Conservation (phyloP, 2,329 filamentous ascomycete species). For the Aspergillus bombycis region DNA sequence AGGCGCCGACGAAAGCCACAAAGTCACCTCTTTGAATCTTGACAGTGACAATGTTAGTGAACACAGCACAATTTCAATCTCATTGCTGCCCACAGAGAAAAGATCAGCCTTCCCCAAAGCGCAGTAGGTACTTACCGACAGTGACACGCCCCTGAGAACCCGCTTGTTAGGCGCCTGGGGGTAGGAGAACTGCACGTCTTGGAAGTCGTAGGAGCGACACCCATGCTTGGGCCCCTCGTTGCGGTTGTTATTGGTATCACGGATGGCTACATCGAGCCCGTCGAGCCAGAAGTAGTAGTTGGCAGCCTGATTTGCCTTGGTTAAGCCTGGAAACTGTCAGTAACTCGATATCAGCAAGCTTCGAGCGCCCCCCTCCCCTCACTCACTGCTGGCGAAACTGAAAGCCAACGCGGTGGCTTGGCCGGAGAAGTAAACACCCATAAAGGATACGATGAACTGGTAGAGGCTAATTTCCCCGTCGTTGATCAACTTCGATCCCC, state of each 20-base stretch:
- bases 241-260: slow-evolving; percentile 48
- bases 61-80: not conserved
- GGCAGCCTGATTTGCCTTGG: slow-evolving; percentile 53
- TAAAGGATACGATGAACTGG: slow-evolving; percentile 49
- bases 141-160: slow-evolving; percentile 32
- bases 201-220: slow-evolving; percentile 43
- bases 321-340: slow-evolving; percentile 36
- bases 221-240: slow-evolving; percentile 18
- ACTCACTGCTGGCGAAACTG: slow-evolving; percentile 35
- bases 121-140: slow-evolving; percentile 16
- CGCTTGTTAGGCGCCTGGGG: slow-evolving; percentile 25
- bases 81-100: not conserved
- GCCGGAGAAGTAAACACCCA: slow-evolving; percentile 44
- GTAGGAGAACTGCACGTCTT: slow-evolving; percentile 48
- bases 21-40: slow-evolving; percentile 54
- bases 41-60: too few relatives aligned
- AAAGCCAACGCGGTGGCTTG: slow-evolving; percentile 28
- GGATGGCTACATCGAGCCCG: slow-evolving; percentile 48
- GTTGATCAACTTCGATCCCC: slow-evolving; percentile 61
- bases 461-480: slow-evolving; percentile 45
- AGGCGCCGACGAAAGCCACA: slow-evolving; percentile 59
- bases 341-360: too few relatives aligned
- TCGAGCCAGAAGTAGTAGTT: slow-evolving; percentile 53
- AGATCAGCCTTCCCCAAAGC: too few relatives aligned
- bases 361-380: too few relatives aligned